Base-by-base conservation (phyloP, 768 basidiomycete genomes). In the Pleurotus platypus region DNA sequence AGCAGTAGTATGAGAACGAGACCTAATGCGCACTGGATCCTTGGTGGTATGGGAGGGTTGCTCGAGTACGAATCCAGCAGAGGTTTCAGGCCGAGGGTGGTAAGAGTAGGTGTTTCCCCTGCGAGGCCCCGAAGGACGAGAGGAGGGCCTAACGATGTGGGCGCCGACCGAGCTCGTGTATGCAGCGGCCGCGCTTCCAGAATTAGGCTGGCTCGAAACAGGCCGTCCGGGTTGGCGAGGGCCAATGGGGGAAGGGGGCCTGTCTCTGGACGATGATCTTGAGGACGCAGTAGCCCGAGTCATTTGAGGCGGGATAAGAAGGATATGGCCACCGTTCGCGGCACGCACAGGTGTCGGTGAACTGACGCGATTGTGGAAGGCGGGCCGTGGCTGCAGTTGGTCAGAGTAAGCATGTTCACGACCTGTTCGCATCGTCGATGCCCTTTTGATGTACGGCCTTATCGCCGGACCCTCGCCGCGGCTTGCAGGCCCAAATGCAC, bases 221-320 rank as follows among this genome's bases (percentile, higher is more conserved):
- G 53, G 61, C 5, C 62, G 60, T 58, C 71, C 53, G 55, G 69
- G 70, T 12, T 76, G 68, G 3, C 83, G 76, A 5, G 83, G 81
- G 13, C 82, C 82, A 18, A 72, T 70, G n/a, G 82, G 81, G 18
- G 80, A 80, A 4, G 76, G 69, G 2, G 79, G 74, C 43, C 77
- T 73, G 48, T 76, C 72, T 45, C 75, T 73, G 58, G 61, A 48
- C 49, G 60, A 62, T 22, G 71, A 59, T 53, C 38, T 54, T 4
- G 57, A 58, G 5, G 54, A 47, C 9, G 12, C 46, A 5, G 12
- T 27, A 27, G 43, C 27, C 5, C 55, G 55, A 46, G 42, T 18
- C 55, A 46, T 46, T 6, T 42, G 30, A 13, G 42, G 55, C 30
- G 55, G 42, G 18, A 46, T 24, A 54, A 54, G 55, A 5, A 42